Conservation (phyloP, 495 filamentous ascomycete species). For the Hypoxylon fuscum region DNA sequence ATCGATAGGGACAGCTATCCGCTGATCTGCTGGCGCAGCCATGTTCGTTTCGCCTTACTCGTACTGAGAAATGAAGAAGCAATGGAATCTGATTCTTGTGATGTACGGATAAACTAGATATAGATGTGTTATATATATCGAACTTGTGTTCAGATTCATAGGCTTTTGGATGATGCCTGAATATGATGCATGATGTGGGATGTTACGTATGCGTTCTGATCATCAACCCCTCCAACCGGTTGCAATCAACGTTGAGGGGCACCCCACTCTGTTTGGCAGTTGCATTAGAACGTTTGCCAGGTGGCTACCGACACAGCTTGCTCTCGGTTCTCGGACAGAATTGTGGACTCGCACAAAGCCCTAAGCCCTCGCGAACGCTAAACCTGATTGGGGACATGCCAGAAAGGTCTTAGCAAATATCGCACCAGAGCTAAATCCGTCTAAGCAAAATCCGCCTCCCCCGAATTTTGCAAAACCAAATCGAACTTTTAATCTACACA, state of each 20-base stretch:
- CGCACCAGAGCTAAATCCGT: conserved; percentile 30
- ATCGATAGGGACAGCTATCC: conserved; percentile 82
- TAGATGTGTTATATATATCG: no score
- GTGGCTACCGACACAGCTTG: background rate
- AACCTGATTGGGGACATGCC: conserved; percentile 30
- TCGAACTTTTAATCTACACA: conserved; percentile 46
- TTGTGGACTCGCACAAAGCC: conserved; percentile 36
- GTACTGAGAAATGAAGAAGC: background rate
- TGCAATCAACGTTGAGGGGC: background rate
- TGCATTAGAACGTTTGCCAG: conserved; percentile 8
- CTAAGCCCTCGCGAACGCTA: conserved; percentile 47
- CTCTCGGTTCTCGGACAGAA: conserved; percentile 3
- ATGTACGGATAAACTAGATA: background rate
- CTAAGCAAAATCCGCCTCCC: conserved; percentile 42
- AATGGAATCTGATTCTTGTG: background rate
- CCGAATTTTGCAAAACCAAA: conserved; percentile 43
- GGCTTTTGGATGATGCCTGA: background rate
- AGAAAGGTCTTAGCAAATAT: conserved; percentile 33
- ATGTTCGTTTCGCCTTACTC: conserved; percentile 56
- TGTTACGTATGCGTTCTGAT: background rate
- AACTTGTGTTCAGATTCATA: no score
- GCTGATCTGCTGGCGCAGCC: conserved; percentile 74
- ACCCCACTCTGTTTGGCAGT: conserved; percentile 3
- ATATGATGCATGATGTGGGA: no score
- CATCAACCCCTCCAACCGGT: conserved; percentile 13